Evolutionary conservation across 192 early-diverging fungal species (phyloP), one percentile per base, ranked within the genome.

Genomic region (Entomortierella lignicola): DNA sequence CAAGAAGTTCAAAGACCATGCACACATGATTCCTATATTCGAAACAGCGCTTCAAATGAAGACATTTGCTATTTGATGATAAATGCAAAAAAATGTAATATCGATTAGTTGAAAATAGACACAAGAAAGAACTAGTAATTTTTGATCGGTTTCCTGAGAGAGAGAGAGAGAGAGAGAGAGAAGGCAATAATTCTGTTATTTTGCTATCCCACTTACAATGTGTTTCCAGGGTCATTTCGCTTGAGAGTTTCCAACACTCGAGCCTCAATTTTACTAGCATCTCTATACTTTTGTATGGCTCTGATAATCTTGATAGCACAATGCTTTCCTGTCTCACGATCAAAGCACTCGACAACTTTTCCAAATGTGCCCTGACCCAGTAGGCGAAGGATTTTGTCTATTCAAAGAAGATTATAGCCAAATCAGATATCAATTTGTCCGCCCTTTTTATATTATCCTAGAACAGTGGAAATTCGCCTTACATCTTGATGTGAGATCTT

Each of bases 281-380:
- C 96, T 31, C 92, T 86, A 86, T 99, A 99, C 82, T 99, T 99
- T 73, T 92, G 94, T 34, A 97, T 84, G 0, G 96, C 91, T 26
- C 96, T 90, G 55, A 99, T 96, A 31, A 99, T 93, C 82, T 99
- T 99, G 63, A 99, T 92, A 3, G 98, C 98, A 54, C 88, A 87
- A 55, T 86, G 77, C 21, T 71, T 81, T 15, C 84, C 84, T 21
- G 73, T 77, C 0, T 85, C 81, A 11, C 85, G 84, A 80, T 98
- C 96, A 61, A 81, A 91, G 44, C 93, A 95, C 79, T 97, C 91
- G 60, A 96, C 91, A 13, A 99, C 98, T 83, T 96, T 97, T 79
- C 98, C 98, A 87, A 97, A 99, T 2, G 98, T 99, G 13, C 98
- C 98, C 82, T 98, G 96, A 5, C 98, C 98, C 29, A 99, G 84